A percentile compares a stretch with the other conserved stretches of the same genome.
These are phyloP conservation scores for Stephania yunnanensis DNA, from an alignment of 164 flowering plant genomes.

Conservation along the genomic window DNA sequence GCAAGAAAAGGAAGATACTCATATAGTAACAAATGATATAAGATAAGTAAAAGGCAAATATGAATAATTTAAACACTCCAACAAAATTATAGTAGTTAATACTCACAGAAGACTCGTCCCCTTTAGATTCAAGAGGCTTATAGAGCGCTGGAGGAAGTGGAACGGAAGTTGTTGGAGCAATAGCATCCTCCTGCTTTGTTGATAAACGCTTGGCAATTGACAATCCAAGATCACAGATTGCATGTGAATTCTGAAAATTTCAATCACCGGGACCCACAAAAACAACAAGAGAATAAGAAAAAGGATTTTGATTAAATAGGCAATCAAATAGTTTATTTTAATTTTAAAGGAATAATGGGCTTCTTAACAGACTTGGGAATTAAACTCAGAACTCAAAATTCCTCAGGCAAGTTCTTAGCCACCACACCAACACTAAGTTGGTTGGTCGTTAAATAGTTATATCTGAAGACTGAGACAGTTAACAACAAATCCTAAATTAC, in stretches of 20 bases:
- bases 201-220: slow-evolving; percentile 58
- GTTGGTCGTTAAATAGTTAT: no score
- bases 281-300: background rate
- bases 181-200: slow-evolving; percentile 38
- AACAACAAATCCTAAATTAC: background rate
- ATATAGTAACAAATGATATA: background rate
- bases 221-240: slow-evolving; percentile 80
- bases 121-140: slow-evolving; percentile 45
- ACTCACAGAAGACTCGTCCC: slow-evolving; percentile 38
- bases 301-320: background rate
- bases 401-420: no score
- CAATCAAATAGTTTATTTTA: background rate
- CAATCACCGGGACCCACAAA: slow-evolving; percentile 5
- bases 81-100: background rate
- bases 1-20: background rate
- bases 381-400: background rate
- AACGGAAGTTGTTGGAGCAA: slow-evolving; percentile 26
- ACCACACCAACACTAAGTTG: no score
- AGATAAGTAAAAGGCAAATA: background rate
- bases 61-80: background rate
- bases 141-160: slow-evolving; percentile 59
- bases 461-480: background rate
- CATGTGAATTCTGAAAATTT: slow-evolving; percentile 66
- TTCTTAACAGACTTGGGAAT: no score
- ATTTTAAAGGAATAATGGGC: no score